phyloP scores from a whole-genome alignment of 2,329 filamentous ascomycete genomes.

The Metarhizium guizhouense region DNA sequence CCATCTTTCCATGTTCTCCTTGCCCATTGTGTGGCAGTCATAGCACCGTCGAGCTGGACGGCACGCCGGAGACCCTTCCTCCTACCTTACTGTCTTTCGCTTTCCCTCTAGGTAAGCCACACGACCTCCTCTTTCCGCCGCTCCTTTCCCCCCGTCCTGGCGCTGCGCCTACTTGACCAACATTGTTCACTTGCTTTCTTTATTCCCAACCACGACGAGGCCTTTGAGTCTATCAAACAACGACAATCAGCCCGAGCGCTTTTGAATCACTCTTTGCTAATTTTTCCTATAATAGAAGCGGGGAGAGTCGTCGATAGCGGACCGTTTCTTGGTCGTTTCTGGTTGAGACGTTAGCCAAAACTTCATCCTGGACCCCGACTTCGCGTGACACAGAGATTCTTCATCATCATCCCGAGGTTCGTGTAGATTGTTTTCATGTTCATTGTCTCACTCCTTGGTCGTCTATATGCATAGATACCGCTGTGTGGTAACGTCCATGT shows the following conservation, averaged over 20 bases:
- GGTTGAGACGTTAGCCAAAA: not conserved
- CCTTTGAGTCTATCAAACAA: not conserved
- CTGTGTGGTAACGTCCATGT: not conserved
- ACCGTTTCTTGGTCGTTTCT: constrained; percentile 4
- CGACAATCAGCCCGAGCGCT: not conserved
- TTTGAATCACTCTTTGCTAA: constrained; percentile 1
- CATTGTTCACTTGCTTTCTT: constrained; percentile 7
- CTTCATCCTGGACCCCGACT: not conserved
- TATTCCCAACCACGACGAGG: not conserved
- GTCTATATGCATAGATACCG: not conserved
- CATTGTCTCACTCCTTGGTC: not conserved
- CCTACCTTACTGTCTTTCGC: constrained; percentile 16
- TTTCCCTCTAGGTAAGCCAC: constrained; percentile 21
- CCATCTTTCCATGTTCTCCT: constrained; percentile 22
- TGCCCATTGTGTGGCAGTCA: constrained; percentile 31
- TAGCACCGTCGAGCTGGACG: constrained; percentile 28
- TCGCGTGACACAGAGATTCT: constrained; percentile 10
- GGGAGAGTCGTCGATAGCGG: constrained; percentile 10
- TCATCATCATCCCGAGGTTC: constrained; percentile 12
- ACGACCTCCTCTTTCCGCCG: constrained; percentile 8
- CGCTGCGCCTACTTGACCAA: constrained; percentile 7
- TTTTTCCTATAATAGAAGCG: constrained; percentile 3
- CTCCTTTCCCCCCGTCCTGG: constrained; percentile 3
- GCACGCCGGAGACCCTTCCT: constrained; percentile 17
- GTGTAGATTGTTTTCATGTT: constrained; percentile 3